Evolutionary conservation across 306 rosid species (phyloP).

Genomic region (Trichosanthes truncata): DNA sequence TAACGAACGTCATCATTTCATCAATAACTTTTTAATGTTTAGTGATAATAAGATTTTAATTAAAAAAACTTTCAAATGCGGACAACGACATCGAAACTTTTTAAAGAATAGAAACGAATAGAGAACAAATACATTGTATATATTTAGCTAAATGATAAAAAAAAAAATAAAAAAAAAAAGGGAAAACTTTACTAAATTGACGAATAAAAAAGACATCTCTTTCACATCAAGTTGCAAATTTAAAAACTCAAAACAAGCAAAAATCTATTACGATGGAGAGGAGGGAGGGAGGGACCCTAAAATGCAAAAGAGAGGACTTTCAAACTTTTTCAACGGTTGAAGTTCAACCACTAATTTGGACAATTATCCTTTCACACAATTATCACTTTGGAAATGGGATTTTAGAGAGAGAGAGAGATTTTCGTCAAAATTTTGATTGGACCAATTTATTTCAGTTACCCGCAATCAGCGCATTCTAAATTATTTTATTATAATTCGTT

Average conservation of each 20-base stretch:
- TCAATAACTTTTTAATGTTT: too few relatives aligned
- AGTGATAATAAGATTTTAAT: too few relatives aligned
- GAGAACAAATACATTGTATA: too few relatives aligned
- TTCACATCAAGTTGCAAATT: background rate
- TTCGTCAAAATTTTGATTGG: background rate
- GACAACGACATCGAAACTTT: too few relatives aligned
- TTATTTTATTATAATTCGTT: background rate
- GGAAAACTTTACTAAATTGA: background rate
- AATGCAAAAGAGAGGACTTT: background rate
- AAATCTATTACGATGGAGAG: background rate
- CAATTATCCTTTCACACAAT: background rate
- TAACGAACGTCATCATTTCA: too few relatives aligned
- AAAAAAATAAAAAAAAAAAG: too few relatives aligned
- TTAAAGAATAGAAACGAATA: too few relatives aligned
- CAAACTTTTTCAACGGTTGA: background rate
- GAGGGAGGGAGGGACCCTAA: background rate
- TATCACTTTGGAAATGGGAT: background rate
- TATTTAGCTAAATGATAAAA: background rate
- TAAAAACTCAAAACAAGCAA: background rate
- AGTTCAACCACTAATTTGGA: slow-evolving; percentile 1
- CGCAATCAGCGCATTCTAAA: background rate
- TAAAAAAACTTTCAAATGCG: too few relatives aligned
- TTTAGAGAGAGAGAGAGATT: background rate
- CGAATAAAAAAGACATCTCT: background rate
- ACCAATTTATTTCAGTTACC: background rate